Conservation (phyloP, 2,329 filamentous ascomycete genomes). For the Phyllosticta citriasiana region DNA sequence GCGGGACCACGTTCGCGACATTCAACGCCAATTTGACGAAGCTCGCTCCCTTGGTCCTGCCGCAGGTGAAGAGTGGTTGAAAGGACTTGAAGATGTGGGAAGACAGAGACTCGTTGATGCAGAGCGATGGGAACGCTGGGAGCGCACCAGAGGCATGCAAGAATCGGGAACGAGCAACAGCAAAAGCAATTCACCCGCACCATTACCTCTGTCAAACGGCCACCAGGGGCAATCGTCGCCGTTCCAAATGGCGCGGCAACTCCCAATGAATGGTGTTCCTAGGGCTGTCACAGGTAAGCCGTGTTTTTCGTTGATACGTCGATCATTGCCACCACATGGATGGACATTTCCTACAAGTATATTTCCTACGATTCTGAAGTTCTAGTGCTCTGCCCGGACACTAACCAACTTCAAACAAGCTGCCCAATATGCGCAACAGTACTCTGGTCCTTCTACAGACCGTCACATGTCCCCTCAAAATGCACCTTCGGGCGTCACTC, state of each 20-base stretch:
- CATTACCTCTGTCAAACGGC: background rate
- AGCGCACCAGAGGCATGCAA: constrained; percentile 28
- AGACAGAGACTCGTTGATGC: constrained; percentile 51
- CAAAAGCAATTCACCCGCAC: background rate
- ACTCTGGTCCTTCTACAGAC: constrained; percentile 25
- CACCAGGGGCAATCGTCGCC: background rate
- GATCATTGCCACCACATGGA: background rate
- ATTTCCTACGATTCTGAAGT: background rate
- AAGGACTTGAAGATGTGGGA: constrained; percentile 58
- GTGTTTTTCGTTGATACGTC: background rate
- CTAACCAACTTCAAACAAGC: constrained; percentile 6
- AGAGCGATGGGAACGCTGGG: constrained; percentile 68
- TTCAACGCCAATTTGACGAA: constrained; percentile 52
- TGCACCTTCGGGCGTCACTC: constrained; percentile 15
- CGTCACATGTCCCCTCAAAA: constrained; percentile 23
- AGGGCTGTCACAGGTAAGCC: constrained; percentile 2
- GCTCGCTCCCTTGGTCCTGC: constrained; percentile 58
- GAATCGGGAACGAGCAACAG: background rate
- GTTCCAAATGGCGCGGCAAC: background rate
- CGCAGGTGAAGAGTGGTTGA: constrained; percentile 67
- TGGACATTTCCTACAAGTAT: background rate
- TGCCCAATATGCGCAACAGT: constrained; percentile 20
- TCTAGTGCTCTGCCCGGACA: background rate
- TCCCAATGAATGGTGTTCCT: constrained; percentile 10
- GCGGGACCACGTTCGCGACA: constrained; percentile 49